Evolutionary conservation across 2,329 filamentous ascomycete species (phyloP).

Genomic region (Colletotrichum caudatum): DNA sequence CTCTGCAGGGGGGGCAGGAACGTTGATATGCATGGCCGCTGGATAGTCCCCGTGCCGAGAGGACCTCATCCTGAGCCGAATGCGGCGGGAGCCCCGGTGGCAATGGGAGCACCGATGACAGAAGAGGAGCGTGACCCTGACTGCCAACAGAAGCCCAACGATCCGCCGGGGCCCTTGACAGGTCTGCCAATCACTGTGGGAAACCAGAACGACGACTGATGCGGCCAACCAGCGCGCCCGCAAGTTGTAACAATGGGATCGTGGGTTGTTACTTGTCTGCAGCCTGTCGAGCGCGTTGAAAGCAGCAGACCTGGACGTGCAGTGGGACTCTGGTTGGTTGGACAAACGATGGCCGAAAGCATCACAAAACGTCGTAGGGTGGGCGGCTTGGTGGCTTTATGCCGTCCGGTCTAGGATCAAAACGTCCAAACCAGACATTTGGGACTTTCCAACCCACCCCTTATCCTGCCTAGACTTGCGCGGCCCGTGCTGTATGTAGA

Average conservation of each 20-base stretch:
- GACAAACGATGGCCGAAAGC: constrained; percentile 29
- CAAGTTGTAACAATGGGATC: constrained; percentile 24
- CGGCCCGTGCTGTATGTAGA: constrained; percentile 29
- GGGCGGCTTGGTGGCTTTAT: constrained; percentile 38
- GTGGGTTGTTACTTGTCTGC: constrained; percentile 19
- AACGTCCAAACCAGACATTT: constrained; percentile 17
- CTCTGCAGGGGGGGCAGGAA: constrained; percentile 10
- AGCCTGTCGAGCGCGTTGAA: constrained; percentile 29
- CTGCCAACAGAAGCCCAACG: constrained; percentile 15
- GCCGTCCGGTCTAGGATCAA: constrained; percentile 30
- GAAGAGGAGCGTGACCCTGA: constrained; percentile 23
- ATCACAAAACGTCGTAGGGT: constrained; percentile 29
- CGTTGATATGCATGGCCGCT: constrained; percentile 33
- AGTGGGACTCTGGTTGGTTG: constrained; percentile 16
- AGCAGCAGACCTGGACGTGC: constrained; percentile 16
- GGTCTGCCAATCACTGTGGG: constrained; percentile 27
- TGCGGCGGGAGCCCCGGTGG: constrained; percentile 16
- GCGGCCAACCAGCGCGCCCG: constrained; percentile 23
- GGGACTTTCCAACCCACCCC: constrained; percentile 15
- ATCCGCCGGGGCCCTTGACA: constrained; percentile 1
- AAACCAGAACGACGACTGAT: constrained; percentile 11
- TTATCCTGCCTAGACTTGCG: constrained; percentile 19
- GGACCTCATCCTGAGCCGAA: constrained; percentile 21
- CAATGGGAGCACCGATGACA: constrained; percentile 28
- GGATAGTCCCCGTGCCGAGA: not conserved